Conservation (phyloP, 1,284 basidiomycete species). For the Gymnopus androsaceus region DNA sequence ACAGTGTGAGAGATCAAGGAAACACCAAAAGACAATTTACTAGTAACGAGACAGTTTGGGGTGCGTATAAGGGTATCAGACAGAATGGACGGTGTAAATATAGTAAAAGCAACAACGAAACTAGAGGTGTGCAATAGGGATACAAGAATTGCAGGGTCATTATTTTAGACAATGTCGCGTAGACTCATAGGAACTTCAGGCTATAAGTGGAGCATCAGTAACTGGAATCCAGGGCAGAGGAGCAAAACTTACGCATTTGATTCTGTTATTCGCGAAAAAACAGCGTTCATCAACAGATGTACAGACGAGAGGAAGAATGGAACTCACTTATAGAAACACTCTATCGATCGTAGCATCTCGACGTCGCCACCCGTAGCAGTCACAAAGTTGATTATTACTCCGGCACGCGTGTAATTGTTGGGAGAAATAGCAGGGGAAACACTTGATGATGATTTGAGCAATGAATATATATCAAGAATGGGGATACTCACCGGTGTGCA, state of each 20-base stretch:
- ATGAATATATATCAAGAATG: slow-evolving; percentile 13
- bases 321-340: slow-evolving; percentile 91
- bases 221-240: not conserved
- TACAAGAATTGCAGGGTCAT: slow-evolving; percentile 61
- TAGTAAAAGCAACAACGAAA: slow-evolving; percentile 29
- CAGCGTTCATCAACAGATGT: slow-evolving; percentile 15
- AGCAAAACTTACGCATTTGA: slow-evolving; percentile 76
- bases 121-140: slow-evolving; percentile 62
- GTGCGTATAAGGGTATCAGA: slow-evolving; percentile 71
- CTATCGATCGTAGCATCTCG: slow-evolving; percentile 95
- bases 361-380: slow-evolving; percentile 96
- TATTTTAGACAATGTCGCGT: slow-evolving; percentile 77
- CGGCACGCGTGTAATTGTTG: slow-evolving; percentile 76
- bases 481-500: slow-evolving; percentile 71
- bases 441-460: slow-evolving; percentile 37
- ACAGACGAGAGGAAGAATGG: not conserved
- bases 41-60: slow-evolving; percentile 69
- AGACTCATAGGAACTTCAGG: slow-evolving; percentile 86
- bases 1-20: slow-evolving; percentile 56
- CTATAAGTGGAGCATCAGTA: slow-evolving; percentile 39
- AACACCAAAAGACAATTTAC: slow-evolving; percentile 50
- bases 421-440: slow-evolving; percentile 82
- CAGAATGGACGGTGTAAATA: slow-evolving; percentile 40
- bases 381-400: slow-evolving; percentile 92
- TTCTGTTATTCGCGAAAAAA: slow-evolving; percentile 45